Evolutionary conservation across 306 rosid genomes (phyloP), one percentile per base, ranked within the genome.

Genomic region (Casuarina equisetifolia): DNA sequence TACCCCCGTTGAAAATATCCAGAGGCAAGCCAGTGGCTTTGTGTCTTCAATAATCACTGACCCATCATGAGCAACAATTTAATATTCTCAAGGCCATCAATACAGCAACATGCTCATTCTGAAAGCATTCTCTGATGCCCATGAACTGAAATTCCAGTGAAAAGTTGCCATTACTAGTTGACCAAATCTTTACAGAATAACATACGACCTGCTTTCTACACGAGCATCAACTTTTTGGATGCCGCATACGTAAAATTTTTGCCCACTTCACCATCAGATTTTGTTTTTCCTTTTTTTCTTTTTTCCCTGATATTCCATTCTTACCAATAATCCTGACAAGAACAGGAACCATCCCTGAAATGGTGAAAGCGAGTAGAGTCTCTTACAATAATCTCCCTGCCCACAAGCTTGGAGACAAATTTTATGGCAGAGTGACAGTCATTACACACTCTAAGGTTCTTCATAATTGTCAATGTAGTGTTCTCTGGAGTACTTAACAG

Each of bases 261-360:
- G 74, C 40, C 59, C 70, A 58, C 59, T n/a, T 52, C 36, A 70
- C 32, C 73, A 72, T 55, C 75, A 67, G 57, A 44, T 72, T 72
- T 68, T 67, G 44, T 74, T 58, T 12, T 12, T 73, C 71, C 16
- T 50, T 74, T 58, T 12, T 12, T 73, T 74, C 16, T 36, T 69
- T 25, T 57, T 70, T 20, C 49, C 57, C 70, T 79, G 79, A 48
- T 2, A 3, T 3, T 48, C 3, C 2, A 8, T 74, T 58, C 79
- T 85, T 91, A 91, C 96, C 98, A 90, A 75, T 90, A 93, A 67
- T 91, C 96, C 80, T 75, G 88, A 84, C 97, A 93, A 55, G 98
- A 93, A 74, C 97, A 93, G 11, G 77, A 78, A 76, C 96, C 98
- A 67, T 87, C 70, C 82, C 87, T 89, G 83, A 93, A 93, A 87